Evolutionary conservation across 768 basidiomycete genomes (phyloP).

Genomic region (Trametes elegans): DNA sequence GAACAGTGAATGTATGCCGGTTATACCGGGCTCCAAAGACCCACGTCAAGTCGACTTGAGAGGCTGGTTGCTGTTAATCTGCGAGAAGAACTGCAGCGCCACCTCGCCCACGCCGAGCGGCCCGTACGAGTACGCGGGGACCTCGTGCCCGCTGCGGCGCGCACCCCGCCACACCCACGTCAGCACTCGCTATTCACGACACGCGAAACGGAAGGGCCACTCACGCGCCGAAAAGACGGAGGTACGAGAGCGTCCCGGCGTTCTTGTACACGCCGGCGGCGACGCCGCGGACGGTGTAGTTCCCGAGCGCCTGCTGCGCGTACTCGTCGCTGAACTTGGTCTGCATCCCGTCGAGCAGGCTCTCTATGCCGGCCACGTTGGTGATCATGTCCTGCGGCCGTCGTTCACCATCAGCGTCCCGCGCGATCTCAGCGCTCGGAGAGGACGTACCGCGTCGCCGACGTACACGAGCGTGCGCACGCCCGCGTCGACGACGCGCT

Average conservation of each 20-base stretch:
- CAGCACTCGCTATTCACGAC: neutral
- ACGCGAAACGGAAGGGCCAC: neutral
- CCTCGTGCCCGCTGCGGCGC: slow-evolving; percentile 28
- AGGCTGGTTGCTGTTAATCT: slow-evolving; percentile 29
- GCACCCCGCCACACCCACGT: too few species aligned
- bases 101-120: slow-evolving; percentile 25
- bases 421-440: neutral
- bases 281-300: slow-evolving; percentile 50
- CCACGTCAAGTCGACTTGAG: slow-evolving; percentile 24
- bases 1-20: too few species aligned
- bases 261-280: slow-evolving; percentile 55
- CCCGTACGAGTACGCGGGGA: slow-evolving; percentile 30
- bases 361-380: slow-evolving; percentile 56
- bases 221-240: slow-evolving; percentile 43
- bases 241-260: slow-evolving; percentile 55
- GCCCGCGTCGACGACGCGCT: slow-evolving; percentile 58
- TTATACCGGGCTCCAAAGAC: too few species aligned
- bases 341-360: slow-evolving; percentile 50
- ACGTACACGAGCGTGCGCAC: slow-evolving; percentile 53
- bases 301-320: slow-evolving; percentile 41
- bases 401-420: too few species aligned
- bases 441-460: slow-evolving; percentile 49
- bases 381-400: slow-evolving; percentile 43
- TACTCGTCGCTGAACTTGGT: slow-evolving; percentile 45
- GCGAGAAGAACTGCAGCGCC: slow-evolving; percentile 32